Evolutionary conservation across 352 stramenopile species (phyloP).

Genomic region (Phytophthora melonis): DNA sequence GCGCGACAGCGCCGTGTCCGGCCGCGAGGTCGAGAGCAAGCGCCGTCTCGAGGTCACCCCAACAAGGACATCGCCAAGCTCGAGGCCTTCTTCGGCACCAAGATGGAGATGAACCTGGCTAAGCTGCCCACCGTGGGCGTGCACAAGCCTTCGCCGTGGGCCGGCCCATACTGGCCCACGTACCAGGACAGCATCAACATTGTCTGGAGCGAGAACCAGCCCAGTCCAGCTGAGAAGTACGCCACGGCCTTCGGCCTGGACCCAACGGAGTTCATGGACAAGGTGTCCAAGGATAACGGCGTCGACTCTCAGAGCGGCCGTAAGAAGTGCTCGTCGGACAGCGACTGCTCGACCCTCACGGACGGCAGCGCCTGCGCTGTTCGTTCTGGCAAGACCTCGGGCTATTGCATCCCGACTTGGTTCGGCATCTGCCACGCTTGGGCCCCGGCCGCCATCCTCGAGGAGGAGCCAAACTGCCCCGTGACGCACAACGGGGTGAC

Average conservation of each 20-base stretch:
- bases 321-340: slow-evolving; percentile 36
- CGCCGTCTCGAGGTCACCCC: slow-evolving; percentile 6
- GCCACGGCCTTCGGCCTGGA: slow-evolving; percentile 53
- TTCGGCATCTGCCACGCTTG: slow-evolving; percentile 65
- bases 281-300: slow-evolving; percentile 42
- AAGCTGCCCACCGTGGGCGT: slow-evolving; percentile 18
- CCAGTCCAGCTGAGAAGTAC: slow-evolving; percentile 57
- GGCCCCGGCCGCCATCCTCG: slow-evolving; percentile 47
- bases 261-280: slow-evolving; percentile 45
- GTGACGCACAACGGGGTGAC: slow-evolving; percentile 56
- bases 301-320: slow-evolving; percentile 37
- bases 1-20: too few relatives aligned
- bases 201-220: slow-evolving; percentile 28
- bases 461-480: slow-evolving; percentile 52
- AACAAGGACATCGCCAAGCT: slow-evolving; percentile 21
- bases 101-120: slow-evolving; percentile 25
- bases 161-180: slow-evolving; percentile 50
- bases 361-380: slow-evolving; percentile 42
- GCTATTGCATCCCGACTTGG: slow-evolving; percentile 59
- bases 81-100: slow-evolving; percentile 16
- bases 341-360: slow-evolving; percentile 30
- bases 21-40: slow-evolving; percentile 5
- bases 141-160: slow-evolving; percentile 23
- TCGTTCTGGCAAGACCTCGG: slow-evolving; percentile 27
- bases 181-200: slow-evolving; percentile 71